Percentiles rank a stretch among this genome's conserved stretches.
Evolutionary conservation across 208 protist species (phyloP).

Genomic region (Blastocrithidia nonstop): DNA sequence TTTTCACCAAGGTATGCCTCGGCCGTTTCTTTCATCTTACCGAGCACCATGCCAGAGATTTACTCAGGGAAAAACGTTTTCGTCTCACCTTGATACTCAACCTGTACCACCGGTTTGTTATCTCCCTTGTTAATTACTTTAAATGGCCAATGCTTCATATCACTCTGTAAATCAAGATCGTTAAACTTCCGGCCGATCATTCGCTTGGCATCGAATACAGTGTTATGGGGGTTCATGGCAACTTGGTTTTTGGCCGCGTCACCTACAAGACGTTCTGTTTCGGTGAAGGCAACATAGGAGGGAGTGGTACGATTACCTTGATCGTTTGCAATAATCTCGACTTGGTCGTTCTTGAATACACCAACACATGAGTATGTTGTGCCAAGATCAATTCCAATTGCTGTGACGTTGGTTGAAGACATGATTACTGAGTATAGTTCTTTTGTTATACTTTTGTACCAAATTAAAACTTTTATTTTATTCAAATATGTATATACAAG

Average conservation of each 20-base stretch:
- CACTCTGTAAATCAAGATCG: constrained; percentile 78
- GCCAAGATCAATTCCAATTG: constrained; percentile 88
- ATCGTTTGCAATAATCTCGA: constrained; percentile 98
- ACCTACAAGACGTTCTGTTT: constrained; percentile 89
- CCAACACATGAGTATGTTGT: constrained; percentile 95
- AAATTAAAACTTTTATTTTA: no score
- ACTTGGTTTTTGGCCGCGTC: constrained; percentile 91
- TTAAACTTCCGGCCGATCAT: constrained; percentile 86
- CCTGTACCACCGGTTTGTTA: constrained; percentile 23
- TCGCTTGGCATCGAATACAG: constrained; percentile 93
- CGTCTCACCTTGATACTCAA: constrained; percentile 33
- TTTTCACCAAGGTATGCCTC: constrained; percentile 80
- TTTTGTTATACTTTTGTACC: no score
- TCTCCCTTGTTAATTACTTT: constrained; percentile 76
- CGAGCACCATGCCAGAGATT: constrained; percentile 93
- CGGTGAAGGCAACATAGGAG: constrained; percentile 97
- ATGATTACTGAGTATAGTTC: no score
- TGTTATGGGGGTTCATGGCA: constrained; percentile 69
- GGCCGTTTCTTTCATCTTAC: constrained; percentile 95
- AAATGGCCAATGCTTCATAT: constrained; percentile 93
- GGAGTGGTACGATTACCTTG: constrained; percentile 98
- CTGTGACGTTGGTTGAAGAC: no score
- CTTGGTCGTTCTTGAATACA: constrained; percentile 59
- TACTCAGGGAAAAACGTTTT: constrained; percentile 90
- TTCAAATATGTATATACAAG: no score